phyloP scores from a whole-genome alignment of 1,284 basidiomycete species.

The Ganoderma meredithae region DNA sequence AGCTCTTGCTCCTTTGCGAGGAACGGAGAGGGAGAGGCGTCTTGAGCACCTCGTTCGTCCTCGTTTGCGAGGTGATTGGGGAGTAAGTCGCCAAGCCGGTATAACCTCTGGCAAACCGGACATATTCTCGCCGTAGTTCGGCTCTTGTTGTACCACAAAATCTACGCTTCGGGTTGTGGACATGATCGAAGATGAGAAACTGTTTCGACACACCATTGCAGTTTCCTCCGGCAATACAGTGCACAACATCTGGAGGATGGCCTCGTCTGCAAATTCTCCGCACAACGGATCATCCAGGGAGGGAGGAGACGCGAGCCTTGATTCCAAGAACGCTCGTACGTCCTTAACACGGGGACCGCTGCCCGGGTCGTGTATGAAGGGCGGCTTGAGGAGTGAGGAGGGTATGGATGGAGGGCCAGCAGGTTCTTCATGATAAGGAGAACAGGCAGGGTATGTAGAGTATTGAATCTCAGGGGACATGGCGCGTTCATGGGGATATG shows the following conservation, averaged over 20 bases:
- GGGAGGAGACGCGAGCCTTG: slow-evolving; percentile 69
- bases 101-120: slow-evolving; percentile 76
- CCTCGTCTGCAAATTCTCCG: slow-evolving; percentile 75
- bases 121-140: slow-evolving; percentile 71
- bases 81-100: slow-evolving; percentile 69
- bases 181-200: not conserved
- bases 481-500: not conserved
- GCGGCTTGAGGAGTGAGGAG: slow-evolving; percentile 43
- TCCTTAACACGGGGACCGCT: slow-evolving; percentile 78
- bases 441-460: not conserved
- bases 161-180: slow-evolving; percentile 48
- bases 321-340: slow-evolving; percentile 62
- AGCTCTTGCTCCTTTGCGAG: slow-evolving; percentile 69
- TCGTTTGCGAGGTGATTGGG: slow-evolving; percentile 50
- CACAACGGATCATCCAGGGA: slow-evolving; percentile 67
- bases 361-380: slow-evolving; percentile 77
- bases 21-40: slow-evolving; percentile 50
- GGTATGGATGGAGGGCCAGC: slow-evolving; percentile 29
- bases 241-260: slow-evolving; percentile 73
- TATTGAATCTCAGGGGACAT: slow-evolving; percentile 7
- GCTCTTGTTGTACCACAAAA: slow-evolving; percentile 87
- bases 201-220: slow-evolving; percentile 59
- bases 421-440: slow-evolving; percentile 21
- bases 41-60: slow-evolving; percentile 32
- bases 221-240: slow-evolving; percentile 74